Evolutionary conservation across 257 asterid species (phyloP), one percentile per base, ranked within the genome.

Genomic region (Ehretia macrophylla): DNA sequence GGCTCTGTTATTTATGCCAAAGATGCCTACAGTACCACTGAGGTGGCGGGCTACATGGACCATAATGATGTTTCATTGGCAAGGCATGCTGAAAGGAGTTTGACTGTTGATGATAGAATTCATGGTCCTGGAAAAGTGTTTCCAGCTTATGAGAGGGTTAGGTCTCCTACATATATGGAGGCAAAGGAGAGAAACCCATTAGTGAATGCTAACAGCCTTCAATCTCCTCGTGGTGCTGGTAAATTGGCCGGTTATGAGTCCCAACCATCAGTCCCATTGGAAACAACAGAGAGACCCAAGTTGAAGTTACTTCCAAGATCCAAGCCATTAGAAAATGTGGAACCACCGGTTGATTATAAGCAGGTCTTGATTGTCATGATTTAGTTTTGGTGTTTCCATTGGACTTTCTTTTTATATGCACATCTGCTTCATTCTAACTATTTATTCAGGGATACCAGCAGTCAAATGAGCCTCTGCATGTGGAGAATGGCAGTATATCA

Each of bases 231-330:
- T 39, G 58, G 65, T 52, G 27, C 61, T 65, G 73, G 66, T 12
- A 80, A 70, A 71, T 65, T 58, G 32, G 73, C 64, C 22, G 82
- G 74, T 65, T 17, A 79, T 18, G 90, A 75, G 61, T 60, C 62
- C 61, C 83, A 63, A 68, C 35, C 87, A 22, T 14, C 71, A 39
- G 68, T 64, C 57, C 77, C 84, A 54, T 67, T 80, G 40, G 96
- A 84, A 75, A 51, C 83, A 58, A 64, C 74, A 1, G 95, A 84
- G 66, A 80, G 95, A 52, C 95, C 90, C 49, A 92, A 92, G 63
- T 71, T 92, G 74, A 92, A 88, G 71, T 75, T 92, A 62, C 93
- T 85, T 61, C 97, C 97, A 11, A 83, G 97, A 79, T 88, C 99
- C 72, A 92, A 84, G 69, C 97, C 99, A 1, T 55, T 92, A 61